Evolutionary conservation across 495 filamentous ascomycete genomes (phyloP).

Genomic region (Trichocladium uniseriatum): DNA sequence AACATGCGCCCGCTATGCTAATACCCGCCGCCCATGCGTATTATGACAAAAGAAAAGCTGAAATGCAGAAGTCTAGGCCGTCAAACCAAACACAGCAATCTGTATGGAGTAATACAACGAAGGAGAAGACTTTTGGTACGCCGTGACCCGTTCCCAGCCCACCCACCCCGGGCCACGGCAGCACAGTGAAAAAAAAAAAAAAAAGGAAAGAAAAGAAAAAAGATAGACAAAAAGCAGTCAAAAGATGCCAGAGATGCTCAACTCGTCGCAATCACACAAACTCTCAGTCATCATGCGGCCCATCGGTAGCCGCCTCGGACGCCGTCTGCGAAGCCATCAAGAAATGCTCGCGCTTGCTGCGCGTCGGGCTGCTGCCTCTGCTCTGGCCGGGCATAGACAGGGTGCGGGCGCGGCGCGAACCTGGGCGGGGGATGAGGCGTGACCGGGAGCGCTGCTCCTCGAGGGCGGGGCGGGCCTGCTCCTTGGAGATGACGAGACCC

Average conservation of each 20-base stretch:
- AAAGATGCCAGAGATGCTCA: neutral
- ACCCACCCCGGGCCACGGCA: constrained; percentile 4
- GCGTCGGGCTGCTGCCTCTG: constrained; percentile 11
- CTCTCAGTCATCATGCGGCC: neutral
- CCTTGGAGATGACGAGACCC: constrained; percentile 30
- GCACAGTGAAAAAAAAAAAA: neutral
- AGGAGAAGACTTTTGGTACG: neutral
- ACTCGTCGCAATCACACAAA: too few relatives aligned
- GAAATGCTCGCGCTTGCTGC: constrained; percentile 9
- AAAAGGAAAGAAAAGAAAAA: too few relatives aligned
- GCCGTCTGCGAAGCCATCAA: constrained; percentile 17
- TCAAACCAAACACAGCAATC: constrained; percentile 1
- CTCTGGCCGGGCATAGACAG: constrained; percentile 23
- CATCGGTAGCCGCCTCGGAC: constrained; percentile 10
- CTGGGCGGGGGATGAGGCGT: constrained; percentile 15
- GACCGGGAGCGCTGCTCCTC: constrained; percentile 22
- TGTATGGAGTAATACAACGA: neutral
- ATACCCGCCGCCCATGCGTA: constrained; percentile 2
- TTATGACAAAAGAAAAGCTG: neutral
- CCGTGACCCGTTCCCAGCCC: constrained; percentile 4
- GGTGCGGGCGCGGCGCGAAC: constrained; percentile 23
- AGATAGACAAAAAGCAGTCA: neutral
- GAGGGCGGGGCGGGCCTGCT: constrained; percentile 28
- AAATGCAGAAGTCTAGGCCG: neutral
- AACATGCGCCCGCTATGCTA: constrained; percentile 2